Base-by-base conservation (phyloP, 257 asterid genomes). In the Salvia splendens region DNA sequence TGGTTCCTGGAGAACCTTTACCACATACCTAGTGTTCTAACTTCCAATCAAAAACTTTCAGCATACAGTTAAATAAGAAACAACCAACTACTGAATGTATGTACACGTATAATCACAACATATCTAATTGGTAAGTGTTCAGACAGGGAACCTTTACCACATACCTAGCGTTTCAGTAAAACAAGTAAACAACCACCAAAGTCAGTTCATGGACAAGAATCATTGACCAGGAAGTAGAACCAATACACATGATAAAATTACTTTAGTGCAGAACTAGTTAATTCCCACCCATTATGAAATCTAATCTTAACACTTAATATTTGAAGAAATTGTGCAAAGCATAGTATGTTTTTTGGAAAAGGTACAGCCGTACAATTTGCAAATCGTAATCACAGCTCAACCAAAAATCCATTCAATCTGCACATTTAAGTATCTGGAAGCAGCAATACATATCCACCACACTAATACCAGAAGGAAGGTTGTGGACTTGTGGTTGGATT, bases 131-230 rank as follows among this genome's bases (percentile, higher is more conserved):
- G 9, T 62, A 40, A 24, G 33, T 51, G 43, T 24, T 24, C 47
- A 2, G 40, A 5, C 9, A 4, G 38, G 55, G 45, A 46, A 12
- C 42, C 65, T 17, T 30, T 35, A 8, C 15, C 11, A 6, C 14
- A 16, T 5, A 60, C 35, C 36, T 40, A 54, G 55, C 47, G 8
- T n/a, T n/a, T n/a, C n/a, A n/a, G n/a, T n/a, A n/a, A n/a, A n/a
- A n/a, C n/a, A n/a, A n/a, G n/a, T n/a, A n/a, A n/a, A n/a, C n/a
- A n/a, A n/a, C n/a, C n/a, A n/a, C 28, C 41, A 57, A 40, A 41
- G 12, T 59, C 4, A 16, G 55, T 17, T 57, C 54, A 73, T n/a
- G 55, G 28, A 20, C n/a, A 52, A 62, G 12, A n/a, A 47, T 15
- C 32, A 60, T 12, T 41, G 36, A 50, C 49, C 38, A 43, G 53